These are phyloP conservation scores for Cerrena zonata DNA, from an alignment of 1,284 basidiomycete species.

Conservation along the genomic window DNA sequence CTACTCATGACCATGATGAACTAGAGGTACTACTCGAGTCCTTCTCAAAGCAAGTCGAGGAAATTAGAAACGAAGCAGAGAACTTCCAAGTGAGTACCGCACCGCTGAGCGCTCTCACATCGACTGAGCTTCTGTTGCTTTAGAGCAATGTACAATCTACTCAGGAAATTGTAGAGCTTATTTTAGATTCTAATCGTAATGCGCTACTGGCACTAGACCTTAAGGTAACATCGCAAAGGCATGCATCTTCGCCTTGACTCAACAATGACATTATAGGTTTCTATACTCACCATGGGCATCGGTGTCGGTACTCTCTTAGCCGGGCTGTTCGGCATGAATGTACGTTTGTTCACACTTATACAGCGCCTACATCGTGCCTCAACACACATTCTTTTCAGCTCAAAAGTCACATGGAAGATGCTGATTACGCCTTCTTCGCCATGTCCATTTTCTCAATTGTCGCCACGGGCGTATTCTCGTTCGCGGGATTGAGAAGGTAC, in stretches of 20 bases:
- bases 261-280: too few relatives aligned
- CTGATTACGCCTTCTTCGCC: slow-evolving; percentile 60
- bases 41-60: slow-evolving; percentile 92
- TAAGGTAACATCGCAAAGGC: slow-evolving; percentile 66
- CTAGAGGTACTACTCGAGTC: slow-evolving; percentile 89
- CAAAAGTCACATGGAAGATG: slow-evolving; percentile 62
- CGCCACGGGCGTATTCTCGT: slow-evolving; percentile 52
- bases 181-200: slow-evolving; percentile 94
- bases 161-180: slow-evolving; percentile 95
- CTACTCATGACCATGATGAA: slow-evolving; percentile 81
- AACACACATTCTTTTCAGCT: slow-evolving; percentile 42
- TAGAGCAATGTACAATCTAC: slow-evolving; percentile 91
- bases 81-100: slow-evolving; percentile 64
- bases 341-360: slow-evolving; percentile 36
- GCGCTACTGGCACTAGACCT: slow-evolving; percentile 87
- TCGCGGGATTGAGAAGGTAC: slow-evolving; percentile 57
- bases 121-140: slow-evolving; percentile 4
- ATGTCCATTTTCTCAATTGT: slow-evolving; percentile 54
- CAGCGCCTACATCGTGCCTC: slow-evolving; percentile 10
- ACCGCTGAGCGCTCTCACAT: not conserved
- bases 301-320: slow-evolving; percentile 89
- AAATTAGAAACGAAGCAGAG: slow-evolving; percentile 89
- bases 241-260: too few relatives aligned
- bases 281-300: slow-evolving; percentile 91
- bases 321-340: slow-evolving; percentile 94